Conservation (phyloP, 2,329 filamentous ascomycete species). For the Calonectria fujianensis region DNA sequence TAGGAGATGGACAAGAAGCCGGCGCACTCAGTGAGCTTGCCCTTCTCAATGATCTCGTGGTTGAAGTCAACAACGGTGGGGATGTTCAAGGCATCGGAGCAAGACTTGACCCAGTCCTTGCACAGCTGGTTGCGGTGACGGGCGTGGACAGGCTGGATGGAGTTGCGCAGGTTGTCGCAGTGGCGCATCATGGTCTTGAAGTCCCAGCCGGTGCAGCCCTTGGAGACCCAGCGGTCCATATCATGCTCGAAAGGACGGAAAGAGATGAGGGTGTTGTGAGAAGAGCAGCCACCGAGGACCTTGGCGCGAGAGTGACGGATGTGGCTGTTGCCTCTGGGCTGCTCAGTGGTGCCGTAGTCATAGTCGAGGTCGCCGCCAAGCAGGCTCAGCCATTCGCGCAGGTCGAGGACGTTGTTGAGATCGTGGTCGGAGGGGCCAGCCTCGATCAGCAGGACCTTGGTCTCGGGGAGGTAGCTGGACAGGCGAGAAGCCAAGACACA, state of each 20-base stretch:
- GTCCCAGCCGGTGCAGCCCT: conserved; percentile 89
- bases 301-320: conserved; percentile 95
- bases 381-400: conserved; percentile 90
- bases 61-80: conserved; percentile 92
- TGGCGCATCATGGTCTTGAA: conserved; percentile 90
- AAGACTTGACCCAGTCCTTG: conserved; percentile 91
- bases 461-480: conserved; percentile 88
- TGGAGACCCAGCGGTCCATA: conserved; percentile 86
- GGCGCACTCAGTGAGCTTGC: conserved; percentile 83
- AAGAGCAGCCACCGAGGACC: conserved; percentile 93
- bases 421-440: conserved; percentile 92
- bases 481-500: conserved; percentile 89
- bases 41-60: conserved; percentile 84
- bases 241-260: conserved; percentile 95
- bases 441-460: conserved; percentile 88
- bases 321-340: conserved; percentile 93
- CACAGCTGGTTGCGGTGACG: conserved; percentile 93
- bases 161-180: conserved; percentile 89
- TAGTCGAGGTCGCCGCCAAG: conserved; percentile 93
- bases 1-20: conserved; percentile 95
- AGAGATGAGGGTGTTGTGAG: conserved; percentile 94
- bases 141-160: conserved; percentile 90
- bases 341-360: conserved; percentile 91
- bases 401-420: conserved; percentile 89
- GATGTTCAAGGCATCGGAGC: conserved; percentile 85